phyloP scores from a whole-genome alignment of 441 rosid genomes.

The Rhodomyrtus psidioides region DNA sequence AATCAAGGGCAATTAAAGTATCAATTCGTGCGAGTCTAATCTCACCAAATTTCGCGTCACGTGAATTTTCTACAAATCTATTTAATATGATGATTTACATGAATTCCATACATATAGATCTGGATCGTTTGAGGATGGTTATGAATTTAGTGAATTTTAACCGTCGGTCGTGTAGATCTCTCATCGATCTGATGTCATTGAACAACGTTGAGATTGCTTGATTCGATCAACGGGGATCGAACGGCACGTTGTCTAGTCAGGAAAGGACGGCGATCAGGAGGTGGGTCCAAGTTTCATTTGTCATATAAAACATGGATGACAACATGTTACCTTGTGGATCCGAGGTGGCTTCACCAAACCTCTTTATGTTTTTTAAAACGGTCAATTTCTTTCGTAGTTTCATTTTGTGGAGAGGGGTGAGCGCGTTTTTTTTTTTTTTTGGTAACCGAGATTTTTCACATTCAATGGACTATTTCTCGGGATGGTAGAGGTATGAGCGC shows the following conservation, averaged over 20 bases:
- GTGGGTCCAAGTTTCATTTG: background rate
- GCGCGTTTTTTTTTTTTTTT: too few relatives aligned
- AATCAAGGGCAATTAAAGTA: background rate
- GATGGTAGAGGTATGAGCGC: too few relatives aligned
- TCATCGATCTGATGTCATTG: background rate
- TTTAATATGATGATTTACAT: background rate
- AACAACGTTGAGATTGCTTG: background rate
- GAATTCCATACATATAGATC: background rate
- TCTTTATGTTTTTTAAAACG: background rate
- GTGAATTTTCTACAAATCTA: background rate
- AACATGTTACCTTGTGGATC: background rate
- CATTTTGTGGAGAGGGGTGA: background rate
- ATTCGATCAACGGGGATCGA: background rate
- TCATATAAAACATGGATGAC: background rate
- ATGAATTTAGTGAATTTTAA: background rate
- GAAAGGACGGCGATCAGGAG: background rate
- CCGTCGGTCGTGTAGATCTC: accelerated
- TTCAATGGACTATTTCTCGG: too few relatives aligned
- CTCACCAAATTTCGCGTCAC: background rate
- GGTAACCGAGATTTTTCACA: too few relatives aligned
- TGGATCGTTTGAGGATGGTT: background rate
- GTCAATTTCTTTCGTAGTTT: background rate
- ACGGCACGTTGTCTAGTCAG: background rate
- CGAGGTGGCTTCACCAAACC: background rate
- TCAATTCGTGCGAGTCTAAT: background rate